Evolutionary conservation across 306 rosid genomes (phyloP).

Genomic region (Vicia villosa): DNA sequence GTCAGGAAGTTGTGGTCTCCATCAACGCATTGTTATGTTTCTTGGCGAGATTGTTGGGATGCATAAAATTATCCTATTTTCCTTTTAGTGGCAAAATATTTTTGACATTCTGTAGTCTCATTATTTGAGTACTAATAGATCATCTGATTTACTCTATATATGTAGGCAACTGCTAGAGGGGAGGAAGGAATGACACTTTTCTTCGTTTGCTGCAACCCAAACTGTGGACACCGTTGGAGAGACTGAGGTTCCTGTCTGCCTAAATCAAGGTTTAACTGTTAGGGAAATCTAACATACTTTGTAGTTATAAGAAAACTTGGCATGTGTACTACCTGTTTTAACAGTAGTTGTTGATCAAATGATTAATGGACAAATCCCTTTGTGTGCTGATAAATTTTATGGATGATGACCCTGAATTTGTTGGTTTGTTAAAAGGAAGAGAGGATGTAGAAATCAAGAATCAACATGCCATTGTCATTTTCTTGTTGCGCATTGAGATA

Average conservation of each 20-base stretch:
- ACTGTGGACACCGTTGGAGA: conserved; percentile 48
- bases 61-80: not conserved
- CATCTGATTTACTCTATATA: conserved; percentile 19
- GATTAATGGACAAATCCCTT: too few species aligned
- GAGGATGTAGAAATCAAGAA: not conserved
- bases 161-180: conserved; percentile 50
- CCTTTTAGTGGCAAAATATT: too few species aligned
- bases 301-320: not conserved
- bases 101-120: not conserved
- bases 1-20: not conserved
- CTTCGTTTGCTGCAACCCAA: conserved; percentile 48
- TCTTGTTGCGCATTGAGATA: not conserved
- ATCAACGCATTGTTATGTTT: not conserved
- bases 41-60: conserved; percentile 17
- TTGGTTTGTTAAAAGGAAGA: not conserved
- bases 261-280: conserved; percentile 29
- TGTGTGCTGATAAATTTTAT: too few species aligned
- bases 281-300: conserved; percentile 18
- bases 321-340: conserved; percentile 22
- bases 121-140: not conserved
- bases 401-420: too few species aligned
- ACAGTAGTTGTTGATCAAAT: conserved; percentile 14
- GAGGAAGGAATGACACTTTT: conserved; percentile 53
- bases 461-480: not conserved
- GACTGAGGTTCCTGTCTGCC: conserved; percentile 29